Evolutionary conservation across 2,329 filamentous ascomycete genomes (phyloP).

Genomic region (Alternaria metachromatica): DNA sequence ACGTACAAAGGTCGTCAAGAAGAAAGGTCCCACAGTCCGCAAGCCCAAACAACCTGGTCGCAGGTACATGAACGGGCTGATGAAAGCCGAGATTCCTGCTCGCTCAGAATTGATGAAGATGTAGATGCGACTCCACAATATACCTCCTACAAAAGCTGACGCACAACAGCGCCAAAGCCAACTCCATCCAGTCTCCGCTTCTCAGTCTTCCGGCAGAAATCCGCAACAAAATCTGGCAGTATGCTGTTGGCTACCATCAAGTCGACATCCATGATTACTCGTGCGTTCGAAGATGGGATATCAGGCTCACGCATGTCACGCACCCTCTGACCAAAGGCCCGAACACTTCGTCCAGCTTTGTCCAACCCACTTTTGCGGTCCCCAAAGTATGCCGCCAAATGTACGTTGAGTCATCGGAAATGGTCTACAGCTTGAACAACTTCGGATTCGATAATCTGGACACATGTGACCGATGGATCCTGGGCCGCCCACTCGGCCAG

Average conservation of each 20-base stretch:
- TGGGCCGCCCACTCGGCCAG: slow-evolving; percentile 11
- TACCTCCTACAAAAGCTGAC: not conserved
- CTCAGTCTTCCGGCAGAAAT: slow-evolving; percentile 21
- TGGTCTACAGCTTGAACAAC: slow-evolving; percentile 14
- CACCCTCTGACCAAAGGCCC: not conserved
- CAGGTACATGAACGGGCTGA: not conserved
- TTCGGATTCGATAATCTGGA: slow-evolving; percentile 5
- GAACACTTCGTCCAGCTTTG: not conserved
- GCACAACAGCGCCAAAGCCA: slow-evolving; percentile 8
- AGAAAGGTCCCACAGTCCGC: not conserved
- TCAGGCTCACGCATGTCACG: not conserved
- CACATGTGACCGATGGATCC: slow-evolving; percentile 15
- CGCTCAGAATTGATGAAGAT: slow-evolving; percentile 5
- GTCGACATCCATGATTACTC: not conserved
- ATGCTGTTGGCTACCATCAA: slow-evolving; percentile 9
- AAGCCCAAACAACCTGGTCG: not conserved
- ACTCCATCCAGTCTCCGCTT: slow-evolving; percentile 16
- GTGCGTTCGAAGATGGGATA: not conserved
- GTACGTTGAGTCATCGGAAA: slow-evolving; percentile 13
- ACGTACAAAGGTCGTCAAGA: not conserved
- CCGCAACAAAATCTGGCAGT: slow-evolving; percentile 20
- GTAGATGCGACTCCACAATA: not conserved
- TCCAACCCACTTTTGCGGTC: not conserved
- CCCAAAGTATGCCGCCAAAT: slow-evolving; percentile 18
- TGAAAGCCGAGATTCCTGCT: not conserved